Percentiles rank a stretch among this genome's conserved stretches.
Evolutionary conservation across 768 basidiomycete species (phyloP).

Genomic region (Mycena alexandri): DNA sequence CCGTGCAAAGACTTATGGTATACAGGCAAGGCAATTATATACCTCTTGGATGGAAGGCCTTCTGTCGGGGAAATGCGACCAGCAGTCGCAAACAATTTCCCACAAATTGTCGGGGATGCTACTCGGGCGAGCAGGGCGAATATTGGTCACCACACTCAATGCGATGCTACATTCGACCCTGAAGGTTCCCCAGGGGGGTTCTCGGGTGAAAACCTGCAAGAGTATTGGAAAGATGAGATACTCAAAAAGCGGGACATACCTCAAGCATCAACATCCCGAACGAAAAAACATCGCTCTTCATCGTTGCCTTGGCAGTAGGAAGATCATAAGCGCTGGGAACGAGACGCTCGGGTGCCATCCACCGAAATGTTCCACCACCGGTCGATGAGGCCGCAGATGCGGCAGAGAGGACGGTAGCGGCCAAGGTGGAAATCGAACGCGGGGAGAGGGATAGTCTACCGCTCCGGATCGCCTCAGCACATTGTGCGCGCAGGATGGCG

Average conservation of each 20-base stretch:
- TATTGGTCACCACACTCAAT: slow-evolving; percentile 1
- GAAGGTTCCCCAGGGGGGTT: background rate
- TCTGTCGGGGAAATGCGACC: slow-evolving; percentile 1
- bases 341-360: slow-evolving; percentile 48
- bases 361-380: slow-evolving; percentile 43
- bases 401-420: slow-evolving; percentile 5
- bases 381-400: slow-evolving; percentile 20
- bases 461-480: background rate
- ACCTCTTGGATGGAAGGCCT: slow-evolving; percentile 10
- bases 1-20: slow-evolving; percentile 1
- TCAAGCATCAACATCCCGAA: slow-evolving; percentile 44
- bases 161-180: background rate
- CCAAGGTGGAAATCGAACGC: slow-evolving; percentile 10
- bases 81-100: slow-evolving; percentile 13
- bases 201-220: slow-evolving; percentile 7
- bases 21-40: slow-evolving; percentile 21
- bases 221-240: too few species aligned
- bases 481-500: slow-evolving; percentile 14
- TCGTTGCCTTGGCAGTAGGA: slow-evolving; percentile 36
- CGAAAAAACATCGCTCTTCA: slow-evolving; percentile 46
- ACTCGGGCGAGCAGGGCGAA: slow-evolving; percentile 1
- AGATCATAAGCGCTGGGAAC: slow-evolving; percentile 33
- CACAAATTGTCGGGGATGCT: slow-evolving; percentile 3
- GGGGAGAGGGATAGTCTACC: background rate
- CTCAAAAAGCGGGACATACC: background rate